Evolutionary conservation across 768 basidiomycete species (phyloP), one percentile per base, ranked within the genome.

Genomic region (Termitomyces bulborhizus): DNA sequence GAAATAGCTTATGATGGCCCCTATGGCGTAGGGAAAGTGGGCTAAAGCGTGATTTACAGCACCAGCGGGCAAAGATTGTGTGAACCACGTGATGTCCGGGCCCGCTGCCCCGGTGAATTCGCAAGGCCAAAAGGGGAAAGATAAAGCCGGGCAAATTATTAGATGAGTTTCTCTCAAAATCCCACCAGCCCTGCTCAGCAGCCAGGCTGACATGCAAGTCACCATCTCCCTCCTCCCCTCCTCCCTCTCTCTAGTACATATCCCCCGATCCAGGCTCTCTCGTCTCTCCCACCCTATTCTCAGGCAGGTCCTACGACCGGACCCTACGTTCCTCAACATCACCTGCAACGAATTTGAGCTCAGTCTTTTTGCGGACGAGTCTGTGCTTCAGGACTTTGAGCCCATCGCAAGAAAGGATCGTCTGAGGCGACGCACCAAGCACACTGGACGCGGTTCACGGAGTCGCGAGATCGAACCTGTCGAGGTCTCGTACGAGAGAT

Each of bases 321-420:
- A 72, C 57, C 83, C 85, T 15, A 76, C 77, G 6, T 90, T 90
- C 66, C 76, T 90, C 65, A 88, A 84, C 62, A 76, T 90, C 54
- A 88, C 86, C 51, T 86, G 80, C 71, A 92, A 92, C 66, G 80
- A 87, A 59, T 79, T 90, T 59, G 89, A 91, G 68, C 84, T 92
- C 68, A 82, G 80, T 66, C 70, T 88, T 48, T 89, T 90, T 62
- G 86, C 83, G 36, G 84, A 87, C 59, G 75, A 82, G 53, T 70
- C 73, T 56, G 65, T 73, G 54, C 75, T 86, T 15, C 63, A 71
- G 12, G 83, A 85, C 59, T 88, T 89, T 60, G 81, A 83, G 61
- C 68, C 72, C 8, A 77, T 85, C 61, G 84, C 85, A 8, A 69
- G 78, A 29, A 80, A 72, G 50, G 86, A 87, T 61, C 72, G 81